Conservation (phyloP, 1,284 basidiomycete genomes). For the Erythrobasidium hasegawianum region DNA sequence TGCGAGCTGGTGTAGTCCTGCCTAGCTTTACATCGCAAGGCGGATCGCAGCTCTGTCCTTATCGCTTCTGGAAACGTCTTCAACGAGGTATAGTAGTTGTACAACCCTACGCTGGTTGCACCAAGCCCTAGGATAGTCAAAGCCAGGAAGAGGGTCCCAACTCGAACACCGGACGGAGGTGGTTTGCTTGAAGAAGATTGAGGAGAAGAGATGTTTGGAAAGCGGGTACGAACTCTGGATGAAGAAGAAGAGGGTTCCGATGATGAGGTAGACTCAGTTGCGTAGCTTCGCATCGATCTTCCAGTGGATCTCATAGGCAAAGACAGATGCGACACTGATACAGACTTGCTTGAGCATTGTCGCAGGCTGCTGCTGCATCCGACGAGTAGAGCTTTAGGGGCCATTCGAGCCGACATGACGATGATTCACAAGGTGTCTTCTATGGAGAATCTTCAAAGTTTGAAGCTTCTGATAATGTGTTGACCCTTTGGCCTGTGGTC, state of each 20-base stretch:
- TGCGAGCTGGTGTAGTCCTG: slow-evolving; percentile 46
- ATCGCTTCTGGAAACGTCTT: slow-evolving; percentile 47
- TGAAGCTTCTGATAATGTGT: too few relatives aligned
- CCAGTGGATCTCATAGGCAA: too few relatives aligned
- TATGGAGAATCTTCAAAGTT: too few relatives aligned
- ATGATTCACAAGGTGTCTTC: too few relatives aligned
- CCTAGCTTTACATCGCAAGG: slow-evolving; percentile 45
- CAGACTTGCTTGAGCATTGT: too few relatives aligned
- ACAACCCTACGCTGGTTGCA: slow-evolving; percentile 46
- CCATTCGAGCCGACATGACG: too few relatives aligned
- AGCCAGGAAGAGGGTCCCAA: slow-evolving; percentile 26
- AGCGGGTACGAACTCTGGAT: not conserved
- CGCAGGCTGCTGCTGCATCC: too few relatives aligned
- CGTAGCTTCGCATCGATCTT: too few relatives aligned
- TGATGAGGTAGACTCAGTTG: not conserved
- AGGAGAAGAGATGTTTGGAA: not conserved
- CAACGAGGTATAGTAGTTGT: slow-evolving; percentile 48
- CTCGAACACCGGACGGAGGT: slow-evolving; percentile 22
- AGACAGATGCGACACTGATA: too few relatives aligned
- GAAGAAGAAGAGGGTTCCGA: not conserved
- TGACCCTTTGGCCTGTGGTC: too few relatives aligned
- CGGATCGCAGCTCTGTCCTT: slow-evolving; percentile 46
- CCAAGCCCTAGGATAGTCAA: slow-evolving; percentile 45
- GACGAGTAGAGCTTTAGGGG: too few relatives aligned
- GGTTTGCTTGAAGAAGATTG: not conserved